Percentiles rank a stretch among this genome's conserved stretches.
Conservation (phyloP, 176 grass and related monocot species). For the Ensete ventricosum region DNA sequence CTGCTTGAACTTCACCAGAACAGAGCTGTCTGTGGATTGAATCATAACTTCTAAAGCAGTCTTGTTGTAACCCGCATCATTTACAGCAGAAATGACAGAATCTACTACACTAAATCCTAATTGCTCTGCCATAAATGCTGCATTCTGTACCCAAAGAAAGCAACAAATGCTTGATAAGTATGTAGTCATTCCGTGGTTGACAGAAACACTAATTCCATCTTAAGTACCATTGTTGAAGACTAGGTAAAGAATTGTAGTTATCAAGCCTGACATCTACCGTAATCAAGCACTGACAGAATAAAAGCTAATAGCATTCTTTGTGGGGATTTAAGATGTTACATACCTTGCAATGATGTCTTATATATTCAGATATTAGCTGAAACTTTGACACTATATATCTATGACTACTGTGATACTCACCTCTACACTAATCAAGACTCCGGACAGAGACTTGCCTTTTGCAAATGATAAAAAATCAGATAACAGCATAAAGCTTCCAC, state of each 20-base stretch:
- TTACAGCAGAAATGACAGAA: constrained; percentile 33
- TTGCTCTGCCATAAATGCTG: constrained; percentile 42
- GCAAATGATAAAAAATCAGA: constrained; percentile 58
- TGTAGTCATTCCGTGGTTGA: no score
- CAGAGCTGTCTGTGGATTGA: constrained; percentile 51
- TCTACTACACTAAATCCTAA: constrained; percentile 42
- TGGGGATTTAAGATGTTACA: not conserved
- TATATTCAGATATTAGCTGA: no score
- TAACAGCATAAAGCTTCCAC: constrained; percentile 46
- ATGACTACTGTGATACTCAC: constrained; percentile 21
- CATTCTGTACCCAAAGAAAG: constrained; percentile 37
- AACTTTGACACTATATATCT: no score
- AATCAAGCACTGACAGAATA: constrained; percentile 1
- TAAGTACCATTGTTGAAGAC: not conserved
- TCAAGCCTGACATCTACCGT: not conserved
- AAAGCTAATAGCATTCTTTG: not conserved
- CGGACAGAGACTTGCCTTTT: constrained; percentile 45
- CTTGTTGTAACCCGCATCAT: constrained; percentile 41
- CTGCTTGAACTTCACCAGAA: constrained; percentile 64
- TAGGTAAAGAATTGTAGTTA: not conserved
- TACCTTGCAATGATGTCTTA: not conserved
- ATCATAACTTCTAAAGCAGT: constrained; percentile 46
- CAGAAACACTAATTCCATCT: no score
- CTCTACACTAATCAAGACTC: constrained; percentile 66
- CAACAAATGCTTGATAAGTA: not conserved